Base-by-base conservation (phyloP, 306 rosid species). In the Lathyrus tuberosus region DNA sequence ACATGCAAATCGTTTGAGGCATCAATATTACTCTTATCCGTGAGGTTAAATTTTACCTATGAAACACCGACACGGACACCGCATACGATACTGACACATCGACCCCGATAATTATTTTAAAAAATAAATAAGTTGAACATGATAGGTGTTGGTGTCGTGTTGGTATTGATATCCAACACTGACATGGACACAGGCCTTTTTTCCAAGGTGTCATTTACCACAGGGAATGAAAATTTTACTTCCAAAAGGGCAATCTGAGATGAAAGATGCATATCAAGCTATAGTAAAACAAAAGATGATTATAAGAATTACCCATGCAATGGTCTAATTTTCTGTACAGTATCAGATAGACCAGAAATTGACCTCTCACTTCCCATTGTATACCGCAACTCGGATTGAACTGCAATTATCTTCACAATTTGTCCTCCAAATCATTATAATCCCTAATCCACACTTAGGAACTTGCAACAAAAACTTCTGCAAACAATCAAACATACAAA, bases 371-470 rank as follows among this genome's bases (percentile, higher is more conserved):
- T 70, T 76, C 86, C 95, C 98, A 92, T 92, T 30, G 81, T 71
- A 76, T 58, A 83, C 66, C 72, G 73, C 83, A 67, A 91, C 77
- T 68, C 80, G 84, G 5, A 81, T 76, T 73, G 74, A 79, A 77
- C 82, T 65, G 76, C 76, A 67, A 76, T 63, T 86, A 38, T 76
- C 77, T 83, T 63, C 73, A 47, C 75, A 67, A 73, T 70, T 54
- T 81, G 73, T 59, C 72, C 70, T 86, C 98, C 89, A 83, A 75
- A 89, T 84, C 98, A 92, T 89, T 83, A 80, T 87, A 81, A 61
- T 78, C 65, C 72, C 80, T 47, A 26, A 26, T 80, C 69, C 69
- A 33, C 69, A 14, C 22, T 49, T 18, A 65, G 30, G 49, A 71
- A 82, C 68, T 66, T 33, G 73, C 79, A 67, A 49, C 63, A 44